Evolutionary conservation across 805 yeast genomes (phyloP).

Genomic region (Metschnikowia corniflorae): DNA sequence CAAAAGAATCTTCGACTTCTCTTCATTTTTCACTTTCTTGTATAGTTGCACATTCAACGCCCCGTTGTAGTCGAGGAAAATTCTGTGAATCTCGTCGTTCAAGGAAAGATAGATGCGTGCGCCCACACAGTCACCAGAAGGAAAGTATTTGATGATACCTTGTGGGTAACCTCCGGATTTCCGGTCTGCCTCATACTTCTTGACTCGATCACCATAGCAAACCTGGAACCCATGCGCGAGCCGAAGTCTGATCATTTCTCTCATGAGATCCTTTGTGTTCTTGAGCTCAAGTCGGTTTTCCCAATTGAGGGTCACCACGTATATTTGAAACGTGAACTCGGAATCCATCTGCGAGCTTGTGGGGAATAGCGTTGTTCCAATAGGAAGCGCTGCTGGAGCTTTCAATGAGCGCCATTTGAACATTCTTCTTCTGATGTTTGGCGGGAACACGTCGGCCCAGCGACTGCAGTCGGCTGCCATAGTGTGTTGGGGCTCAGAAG

Average conservation of each 20-base stretch:
- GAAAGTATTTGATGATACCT: conserved; percentile 54
- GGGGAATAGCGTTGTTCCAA: conserved; percentile 78
- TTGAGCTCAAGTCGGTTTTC: conserved; percentile 51
- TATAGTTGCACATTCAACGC: conserved; percentile 78
- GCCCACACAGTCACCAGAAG: conserved; percentile 45
- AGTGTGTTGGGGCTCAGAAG: conserved; percentile 52
- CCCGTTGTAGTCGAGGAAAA: conserved; percentile 69
- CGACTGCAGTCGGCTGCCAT: conserved; percentile 48
- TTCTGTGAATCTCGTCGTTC: conserved; percentile 81
- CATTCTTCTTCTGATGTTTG: conserved; percentile 56
- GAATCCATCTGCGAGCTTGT: conserved; percentile 59
- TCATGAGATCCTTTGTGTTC: conserved; percentile 56
- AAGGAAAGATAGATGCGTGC: conserved; percentile 70
- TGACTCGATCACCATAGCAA: conserved; percentile 68
- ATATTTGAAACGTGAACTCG: conserved; percentile 78
- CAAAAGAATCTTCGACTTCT: conserved; percentile 11
- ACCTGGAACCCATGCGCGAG: conserved; percentile 87
- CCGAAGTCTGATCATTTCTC: conserved; percentile 84
- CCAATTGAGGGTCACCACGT: conserved; percentile 67
- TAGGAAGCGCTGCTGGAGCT: conserved; percentile 90
- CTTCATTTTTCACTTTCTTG: conserved; percentile 17
- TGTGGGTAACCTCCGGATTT: conserved; percentile 52
- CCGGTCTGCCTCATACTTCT: conserved; percentile 59
- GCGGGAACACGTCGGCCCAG: conserved; percentile 90
- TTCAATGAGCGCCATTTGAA: conserved; percentile 92